Conservation (phyloP, 352 stramenopile genomes). For the Pythium oligandrum region DNA sequence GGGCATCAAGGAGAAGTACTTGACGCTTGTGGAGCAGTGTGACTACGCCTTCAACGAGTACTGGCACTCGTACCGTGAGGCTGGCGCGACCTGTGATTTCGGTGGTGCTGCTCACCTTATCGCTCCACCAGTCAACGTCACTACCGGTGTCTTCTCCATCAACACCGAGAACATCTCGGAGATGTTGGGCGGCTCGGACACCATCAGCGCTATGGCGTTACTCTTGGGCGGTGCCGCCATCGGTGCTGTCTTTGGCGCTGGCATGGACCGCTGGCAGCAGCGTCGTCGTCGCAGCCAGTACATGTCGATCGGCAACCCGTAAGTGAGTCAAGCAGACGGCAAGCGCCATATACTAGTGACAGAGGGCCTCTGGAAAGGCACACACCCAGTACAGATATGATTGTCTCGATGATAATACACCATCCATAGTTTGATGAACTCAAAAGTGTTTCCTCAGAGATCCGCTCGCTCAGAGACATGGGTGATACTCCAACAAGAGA, state of each 20-base stretch:
- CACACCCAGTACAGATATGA: too few species aligned
- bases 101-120: conserved; percentile 58
- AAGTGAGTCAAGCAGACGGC: neutral
- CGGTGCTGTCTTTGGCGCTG: conserved; percentile 7
- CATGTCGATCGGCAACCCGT: conserved; percentile 33
- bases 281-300: conserved; percentile 33
- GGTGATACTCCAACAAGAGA: too few species aligned
- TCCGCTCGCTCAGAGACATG: too few species aligned
- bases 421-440: too few species aligned
- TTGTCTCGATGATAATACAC: too few species aligned
- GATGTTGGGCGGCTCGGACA: too few species aligned
- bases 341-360: too few species aligned
- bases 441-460: too few species aligned
- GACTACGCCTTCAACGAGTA: conserved; percentile 75
- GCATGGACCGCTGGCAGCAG: conserved; percentile 18
- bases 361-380: too few species aligned
- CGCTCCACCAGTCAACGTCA: neutral
- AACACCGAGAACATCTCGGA: neutral
- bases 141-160: conserved; percentile 1
- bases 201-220: neutral
- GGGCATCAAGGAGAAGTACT: conserved; percentile 33
- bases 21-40: conserved; percentile 53
- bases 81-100: conserved; percentile 72
- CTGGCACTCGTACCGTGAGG: conserved; percentile 58
- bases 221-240: conserved; percentile 17